Conservation (phyloP, 257 asterid species). For the Ligustrum vulgare region DNA sequence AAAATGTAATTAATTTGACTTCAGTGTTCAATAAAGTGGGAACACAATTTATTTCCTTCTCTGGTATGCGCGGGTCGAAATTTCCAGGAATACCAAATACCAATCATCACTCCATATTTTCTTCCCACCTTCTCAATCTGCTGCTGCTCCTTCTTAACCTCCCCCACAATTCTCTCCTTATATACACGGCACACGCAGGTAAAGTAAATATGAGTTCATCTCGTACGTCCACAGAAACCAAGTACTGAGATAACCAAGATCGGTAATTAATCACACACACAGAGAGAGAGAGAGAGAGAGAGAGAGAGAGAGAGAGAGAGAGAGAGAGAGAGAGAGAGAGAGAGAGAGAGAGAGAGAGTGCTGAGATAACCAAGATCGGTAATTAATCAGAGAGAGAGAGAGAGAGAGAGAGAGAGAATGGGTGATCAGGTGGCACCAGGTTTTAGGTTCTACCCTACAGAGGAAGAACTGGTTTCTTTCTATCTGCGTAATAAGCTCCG, state of each 20-base stretch:
- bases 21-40: neutral
- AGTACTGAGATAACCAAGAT: too few species aligned
- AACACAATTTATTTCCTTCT: neutral
- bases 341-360: neutral
- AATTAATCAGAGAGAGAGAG: neutral
- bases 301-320: neutral
- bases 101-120: too few species aligned
- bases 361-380: too few species aligned
- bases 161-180: too few species aligned
- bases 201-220: too few species aligned
- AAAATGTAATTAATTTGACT: too few species aligned
- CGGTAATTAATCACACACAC: too few species aligned
- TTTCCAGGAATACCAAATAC: constrained; percentile 15
- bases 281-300: neutral
- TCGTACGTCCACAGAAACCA: too few species aligned
- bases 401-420: constrained; percentile 5
- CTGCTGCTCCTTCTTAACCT: too few species aligned
- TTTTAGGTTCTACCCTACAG: constrained; percentile 60
- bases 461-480: constrained; percentile 58
- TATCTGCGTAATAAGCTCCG: constrained; percentile 48
- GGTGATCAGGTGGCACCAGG: constrained; percentile 36
- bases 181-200: too few species aligned
- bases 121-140: too few species aligned
- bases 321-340: neutral
- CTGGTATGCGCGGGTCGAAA: constrained; percentile 9